Evolutionary conservation across 805 yeast genomes (phyloP).

Genomic region (Spathaspora sp.): DNA sequence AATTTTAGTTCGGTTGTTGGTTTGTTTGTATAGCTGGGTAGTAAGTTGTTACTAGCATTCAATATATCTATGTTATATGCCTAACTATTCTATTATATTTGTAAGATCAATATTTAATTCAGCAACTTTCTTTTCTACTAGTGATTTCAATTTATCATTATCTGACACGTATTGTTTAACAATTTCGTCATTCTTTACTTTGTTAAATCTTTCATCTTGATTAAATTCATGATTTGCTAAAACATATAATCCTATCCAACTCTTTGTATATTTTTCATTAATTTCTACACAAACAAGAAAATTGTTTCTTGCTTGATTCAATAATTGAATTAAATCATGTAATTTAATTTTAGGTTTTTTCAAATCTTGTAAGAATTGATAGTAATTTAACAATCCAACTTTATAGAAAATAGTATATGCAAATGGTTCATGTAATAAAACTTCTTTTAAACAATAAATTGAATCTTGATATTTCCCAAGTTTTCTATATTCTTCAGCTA

Average conservation of each 20-base stretch:
- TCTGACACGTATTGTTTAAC: conserved; percentile 19
- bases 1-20: no score
- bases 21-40: no score
- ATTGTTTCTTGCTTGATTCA: conserved; percentile 38
- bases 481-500: conserved; percentile 59
- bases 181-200: conserved; percentile 14
- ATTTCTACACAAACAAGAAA: conserved; percentile 74
- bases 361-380: conserved; percentile 21
- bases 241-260: conserved; percentile 67
- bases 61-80: neutral
- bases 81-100: neutral
- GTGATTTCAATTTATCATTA: conserved; percentile 17
- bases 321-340: conserved; percentile 18
- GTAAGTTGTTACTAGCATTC: no score
- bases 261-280: conserved; percentile 61
- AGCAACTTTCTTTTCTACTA: conserved; percentile 19
- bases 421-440: conserved; percentile 61
- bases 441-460: conserved; percentile 65
- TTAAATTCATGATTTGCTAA: conserved; percentile 19
- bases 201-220: conserved; percentile 13
- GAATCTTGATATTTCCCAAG: conserved; percentile 67
- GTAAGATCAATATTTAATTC: conserved; percentile 8
- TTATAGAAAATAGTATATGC: conserved; percentile 65
- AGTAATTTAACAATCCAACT: conserved; percentile 46
- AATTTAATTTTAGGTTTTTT: conserved; percentile 14